Evolutionary conservation across 139 green algal genomes (phyloP), one percentile per base, ranked within the genome.

Genomic region (Dunaliella primolecta): DNA sequence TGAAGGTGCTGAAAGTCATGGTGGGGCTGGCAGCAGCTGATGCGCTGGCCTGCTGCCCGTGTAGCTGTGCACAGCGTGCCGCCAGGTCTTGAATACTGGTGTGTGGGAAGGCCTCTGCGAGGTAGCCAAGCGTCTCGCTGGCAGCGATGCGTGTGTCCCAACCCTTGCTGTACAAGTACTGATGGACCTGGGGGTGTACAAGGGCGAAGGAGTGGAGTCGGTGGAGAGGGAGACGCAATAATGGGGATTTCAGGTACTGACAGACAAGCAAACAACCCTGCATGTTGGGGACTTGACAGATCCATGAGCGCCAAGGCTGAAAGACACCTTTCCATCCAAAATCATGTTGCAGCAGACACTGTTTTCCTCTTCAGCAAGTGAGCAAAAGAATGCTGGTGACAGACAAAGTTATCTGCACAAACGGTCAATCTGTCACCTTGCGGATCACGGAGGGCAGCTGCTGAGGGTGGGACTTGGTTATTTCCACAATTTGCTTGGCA

Each of bases 121-220:
- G 89, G 1, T 86, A 80, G 30, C 94, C 95, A 0, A 98, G 34
- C 32, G 94, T 95, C 20, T 94, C 88, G 2, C 89, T 94, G 3
- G 95, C 95, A 32, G 94, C 94, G 0, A 94, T 82, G 1, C 96
- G 89, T 0, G 93, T 92, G 2, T 98, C 96, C 96, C 96, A 98
- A 32, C 86, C 89, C 2, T 91, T 93, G 84, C 88, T 85, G 33
- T 91, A 90, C 27, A 98, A 83, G 76, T 91, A 91, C 3, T 81
- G 74, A 7, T 90, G 86, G 3, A 97, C 88, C 94, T 97, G 89
- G 34, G 75, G 32, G 23, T 2, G 57, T 29, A 3, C 70, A 70
- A 27, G 35, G 33, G 30, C 7, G 33, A 24, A 25, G 34, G 24
- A 30, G 32, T 23, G 36, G n/a, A n/a, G n/a, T n/a, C n/a, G n/a